Conservation (phyloP, 2,329 filamentous ascomycete genomes). For the Hypoxylon sp. region DNA sequence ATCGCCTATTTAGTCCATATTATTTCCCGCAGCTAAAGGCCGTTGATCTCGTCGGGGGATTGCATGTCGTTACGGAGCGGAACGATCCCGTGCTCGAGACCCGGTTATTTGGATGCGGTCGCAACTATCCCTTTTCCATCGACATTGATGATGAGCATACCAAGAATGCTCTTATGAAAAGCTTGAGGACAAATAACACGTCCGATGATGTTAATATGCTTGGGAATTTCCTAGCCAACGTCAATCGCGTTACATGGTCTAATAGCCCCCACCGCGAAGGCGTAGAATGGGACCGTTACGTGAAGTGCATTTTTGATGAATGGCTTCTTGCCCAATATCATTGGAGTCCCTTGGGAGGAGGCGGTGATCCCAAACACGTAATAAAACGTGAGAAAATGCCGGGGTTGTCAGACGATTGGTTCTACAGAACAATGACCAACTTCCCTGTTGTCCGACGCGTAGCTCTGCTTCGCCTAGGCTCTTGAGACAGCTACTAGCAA, state of each 20-base stretch:
- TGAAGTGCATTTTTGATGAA: neutral
- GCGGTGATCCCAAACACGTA: neutral
- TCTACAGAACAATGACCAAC: neutral
- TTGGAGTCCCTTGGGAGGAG: conserved; percentile 6
- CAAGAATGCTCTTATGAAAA: conserved; percentile 6
- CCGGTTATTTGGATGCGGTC: conserved; percentile 12
- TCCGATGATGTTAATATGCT: conserved; percentile 4
- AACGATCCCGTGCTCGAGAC: conserved; percentile 20
- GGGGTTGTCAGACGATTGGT: conserved; percentile 10
- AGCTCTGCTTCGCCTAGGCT: conserved; percentile 7
- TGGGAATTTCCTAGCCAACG: neutral
- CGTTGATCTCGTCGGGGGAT: conserved; percentile 8
- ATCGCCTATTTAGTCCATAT: conserved; percentile 5
- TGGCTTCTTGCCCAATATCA: conserved; percentile 6
- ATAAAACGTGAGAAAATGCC: neutral
- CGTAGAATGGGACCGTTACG: neutral
- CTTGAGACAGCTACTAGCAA: too few species aligned
- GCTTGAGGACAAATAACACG: neutral
- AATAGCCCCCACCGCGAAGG: neutral
- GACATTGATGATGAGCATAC: conserved; percentile 8
- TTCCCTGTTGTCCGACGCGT: conserved; percentile 12
- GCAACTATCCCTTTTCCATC: conserved; percentile 1
- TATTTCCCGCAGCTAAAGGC: conserved; percentile 17
- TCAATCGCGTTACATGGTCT: neutral
- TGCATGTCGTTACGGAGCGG: neutral